Conservation (phyloP, 345 rosid genomes). For the Corchorus olitorius region DNA sequence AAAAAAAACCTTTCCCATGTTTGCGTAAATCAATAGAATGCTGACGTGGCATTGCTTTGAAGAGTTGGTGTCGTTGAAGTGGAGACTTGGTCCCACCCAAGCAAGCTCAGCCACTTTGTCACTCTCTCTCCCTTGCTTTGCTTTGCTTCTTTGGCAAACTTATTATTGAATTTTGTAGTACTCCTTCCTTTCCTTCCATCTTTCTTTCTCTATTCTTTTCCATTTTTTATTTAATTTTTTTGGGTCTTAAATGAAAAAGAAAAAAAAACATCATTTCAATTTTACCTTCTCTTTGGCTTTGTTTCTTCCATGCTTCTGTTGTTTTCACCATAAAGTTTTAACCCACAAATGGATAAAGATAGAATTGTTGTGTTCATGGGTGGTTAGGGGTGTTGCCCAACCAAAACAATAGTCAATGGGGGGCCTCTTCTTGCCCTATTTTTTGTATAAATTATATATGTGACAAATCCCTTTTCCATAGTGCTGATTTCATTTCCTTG, state of each 20-base stretch:
- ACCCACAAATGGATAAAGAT: conserved; percentile 34
- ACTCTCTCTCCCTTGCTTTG: neutral
- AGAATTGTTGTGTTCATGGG: conserved; percentile 19
- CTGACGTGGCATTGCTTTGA: conserved; percentile 41
- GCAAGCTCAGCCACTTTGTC: conserved; percentile 28
- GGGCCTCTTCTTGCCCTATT: no score
- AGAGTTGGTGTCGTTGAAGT: conserved; percentile 52
- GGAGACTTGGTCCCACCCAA: conserved; percentile 50
- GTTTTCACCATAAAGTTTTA: conserved; percentile 42
- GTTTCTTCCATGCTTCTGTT: conserved; percentile 30
- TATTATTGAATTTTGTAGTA: conserved; percentile 10
- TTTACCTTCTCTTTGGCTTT: neutral
- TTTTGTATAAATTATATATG: neutral
- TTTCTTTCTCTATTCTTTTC: neutral
- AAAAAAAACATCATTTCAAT: neutral
- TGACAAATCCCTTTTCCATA: neutral
- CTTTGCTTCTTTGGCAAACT: conserved; percentile 52
- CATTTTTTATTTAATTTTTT: no score
- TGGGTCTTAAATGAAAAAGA: no score
- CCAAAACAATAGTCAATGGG: conserved; percentile 16
- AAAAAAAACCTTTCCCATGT: neutral
- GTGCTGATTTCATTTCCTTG: conserved; percentile 9
- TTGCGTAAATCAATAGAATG: conserved; percentile 50
- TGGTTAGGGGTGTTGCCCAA: conserved; percentile 33
- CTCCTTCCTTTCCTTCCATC: neutral